Evolutionary conservation across 306 rosid species (phyloP).

Genomic region (Echinosophora koreensis): DNA sequence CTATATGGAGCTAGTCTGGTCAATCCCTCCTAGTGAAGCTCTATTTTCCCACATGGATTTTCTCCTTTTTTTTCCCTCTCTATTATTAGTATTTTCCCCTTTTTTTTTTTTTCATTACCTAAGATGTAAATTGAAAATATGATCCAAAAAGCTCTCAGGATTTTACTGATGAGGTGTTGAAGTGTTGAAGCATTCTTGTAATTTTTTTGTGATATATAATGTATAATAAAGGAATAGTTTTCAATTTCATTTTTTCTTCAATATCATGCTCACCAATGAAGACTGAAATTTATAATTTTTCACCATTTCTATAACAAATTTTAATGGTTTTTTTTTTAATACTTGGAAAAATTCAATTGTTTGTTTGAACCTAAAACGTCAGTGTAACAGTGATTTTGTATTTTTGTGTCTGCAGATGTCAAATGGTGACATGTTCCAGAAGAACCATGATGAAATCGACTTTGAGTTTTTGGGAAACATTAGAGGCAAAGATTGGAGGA

Average conservation of each 20-base stretch:
- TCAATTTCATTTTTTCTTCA: conserved; percentile 42
- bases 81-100: not conserved
- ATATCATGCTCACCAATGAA: conserved; percentile 19
- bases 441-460: conserved; percentile 94
- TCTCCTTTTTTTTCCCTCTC: not conserved
- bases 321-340: not conserved
- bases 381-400: conserved; percentile 25
- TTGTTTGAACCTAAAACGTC: conserved; percentile 21
- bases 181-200: conserved; percentile 18
- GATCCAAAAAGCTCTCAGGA: conserved; percentile 19
- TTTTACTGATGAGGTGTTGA: conserved; percentile 30
- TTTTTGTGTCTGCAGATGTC: conserved; percentile 74
- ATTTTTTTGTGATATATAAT: not conserved
- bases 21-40: not conserved
- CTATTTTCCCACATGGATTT: not conserved
- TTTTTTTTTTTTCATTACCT: not conserved
- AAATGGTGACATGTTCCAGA: conserved; percentile 88
- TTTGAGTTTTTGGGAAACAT: conserved; percentile 95
- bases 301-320: not conserved
- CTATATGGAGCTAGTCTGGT: not conserved
- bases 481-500: conserved; percentile 97
- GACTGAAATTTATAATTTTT: not conserved
- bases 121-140: not conserved
- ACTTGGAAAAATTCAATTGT: not conserved
- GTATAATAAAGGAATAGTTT: not conserved